Base-by-base conservation (phyloP, 2,329 filamentous ascomycete species). In the Lecanoromycetidae sp. region DNA sequence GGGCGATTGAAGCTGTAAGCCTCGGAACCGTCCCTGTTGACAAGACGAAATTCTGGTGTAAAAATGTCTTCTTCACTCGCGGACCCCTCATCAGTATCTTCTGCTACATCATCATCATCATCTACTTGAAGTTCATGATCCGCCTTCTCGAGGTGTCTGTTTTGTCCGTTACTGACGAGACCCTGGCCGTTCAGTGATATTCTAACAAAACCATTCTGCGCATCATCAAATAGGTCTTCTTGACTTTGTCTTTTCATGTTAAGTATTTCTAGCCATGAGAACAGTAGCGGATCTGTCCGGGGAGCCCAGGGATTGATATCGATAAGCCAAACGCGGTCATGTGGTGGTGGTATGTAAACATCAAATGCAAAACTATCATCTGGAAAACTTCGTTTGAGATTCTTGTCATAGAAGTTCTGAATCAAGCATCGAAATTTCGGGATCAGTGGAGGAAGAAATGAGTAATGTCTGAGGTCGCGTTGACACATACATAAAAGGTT, bases 241-340 rank as follows among this genome's bases (percentile, higher is more conserved):
- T 43, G 42, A 32, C 56, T 52, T 27, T 55, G 54, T 46, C 23
- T 48, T 62, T 29, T 71, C 67, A 86, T 75, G 0, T 76, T 79
- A 49, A 96, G 69, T 33, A 98, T 71, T 66, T 96, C 90, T 52
- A 82, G 62, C 91, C 91, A 98, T 35, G 80, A 82, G 61, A 94
- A 98, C 1, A 95, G 71, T 36, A 96, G 65, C 4, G 85, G 82
- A 66, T 98, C 91, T 0, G 91, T 98, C 51, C 86, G 73, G 34
- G 79, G 76, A 1, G 90, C 90, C 86, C 90, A 98, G 0, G 91
- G 87, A 59, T 96, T 96, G 59, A 98, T 84, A 61, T 98, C 91
- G 40, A 98, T 82, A 9, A 98, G 70, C 68, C 87, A 84, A 2
- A 93, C 84, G 39, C 77, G 74, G 40, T 85, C 78, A 46, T 93